Conservation (phyloP, 2,329 filamentous ascomycete species). For the Sporothrix inflata region DNA sequence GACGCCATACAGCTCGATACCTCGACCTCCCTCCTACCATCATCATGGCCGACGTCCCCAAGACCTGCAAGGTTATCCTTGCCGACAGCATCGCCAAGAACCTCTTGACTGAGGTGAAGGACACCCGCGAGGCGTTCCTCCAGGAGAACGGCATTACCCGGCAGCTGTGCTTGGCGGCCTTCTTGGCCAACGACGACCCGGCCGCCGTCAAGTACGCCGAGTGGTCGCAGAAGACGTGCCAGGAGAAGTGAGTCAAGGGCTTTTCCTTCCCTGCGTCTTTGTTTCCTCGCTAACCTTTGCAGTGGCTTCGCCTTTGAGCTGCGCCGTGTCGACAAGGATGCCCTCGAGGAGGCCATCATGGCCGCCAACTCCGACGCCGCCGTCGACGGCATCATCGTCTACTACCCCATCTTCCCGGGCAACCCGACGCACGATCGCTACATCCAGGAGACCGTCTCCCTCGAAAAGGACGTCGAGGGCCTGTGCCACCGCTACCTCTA, state of each 20-base stretch:
- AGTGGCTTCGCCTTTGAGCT: slow-evolving; percentile 91
- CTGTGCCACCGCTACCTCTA: slow-evolving; percentile 91
- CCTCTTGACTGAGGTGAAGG: slow-evolving; percentile 75
- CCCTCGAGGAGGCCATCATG: slow-evolving; percentile 86
- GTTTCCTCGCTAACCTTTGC: slow-evolving; percentile 23
- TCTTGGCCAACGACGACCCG: slow-evolving; percentile 89
- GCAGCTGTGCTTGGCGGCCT: slow-evolving; percentile 80
- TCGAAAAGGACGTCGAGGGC: slow-evolving; percentile 93
- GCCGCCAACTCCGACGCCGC: slow-evolving; percentile 76
- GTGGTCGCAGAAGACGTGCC: slow-evolving; percentile 95
- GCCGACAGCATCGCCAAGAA: slow-evolving; percentile 84
- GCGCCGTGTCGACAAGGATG: slow-evolving; percentile 80
- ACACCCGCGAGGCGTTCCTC: slow-evolving; percentile 72
- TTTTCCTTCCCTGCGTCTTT: not conserved
- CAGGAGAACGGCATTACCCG: slow-evolving; percentile 50
- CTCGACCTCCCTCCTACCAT: not conserved
- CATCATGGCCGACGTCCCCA: slow-evolving; percentile 53
- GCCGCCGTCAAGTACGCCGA: slow-evolving; percentile 92
- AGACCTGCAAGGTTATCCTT: slow-evolving; percentile 90
- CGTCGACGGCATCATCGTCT: slow-evolving; percentile 92
- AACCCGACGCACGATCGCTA: slow-evolving; percentile 89
- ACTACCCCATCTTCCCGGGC: slow-evolving; percentile 90
- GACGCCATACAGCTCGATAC: not conserved
- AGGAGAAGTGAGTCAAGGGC: slow-evolving; percentile 76
- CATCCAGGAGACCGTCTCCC: slow-evolving; percentile 88